Evolutionary conservation across 805 yeast genomes (phyloP).

Genomic region (Candida parachauliodes): DNA sequence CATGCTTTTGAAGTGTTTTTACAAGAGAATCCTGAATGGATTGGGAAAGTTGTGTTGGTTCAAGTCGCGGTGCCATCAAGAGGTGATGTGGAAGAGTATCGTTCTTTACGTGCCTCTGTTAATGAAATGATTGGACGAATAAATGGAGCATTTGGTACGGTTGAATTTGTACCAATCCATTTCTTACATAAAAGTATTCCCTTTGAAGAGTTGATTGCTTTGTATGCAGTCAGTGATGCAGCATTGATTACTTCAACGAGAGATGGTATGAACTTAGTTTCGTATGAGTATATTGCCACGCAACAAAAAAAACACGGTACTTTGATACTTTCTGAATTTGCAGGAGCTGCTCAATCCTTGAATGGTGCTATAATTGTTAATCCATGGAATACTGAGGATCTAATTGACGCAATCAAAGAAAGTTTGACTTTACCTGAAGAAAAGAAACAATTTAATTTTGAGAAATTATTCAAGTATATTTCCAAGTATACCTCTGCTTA

Average conservation of each 20-base stretch:
- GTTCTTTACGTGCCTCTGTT: conserved; percentile 85
- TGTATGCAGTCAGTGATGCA: conserved; percentile 82
- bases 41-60: conserved; percentile 91
- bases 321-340: conserved; percentile 86
- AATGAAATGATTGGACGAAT: conserved; percentile 96
- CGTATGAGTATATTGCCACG: conserved; percentile 95
- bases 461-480: conserved; percentile 80
- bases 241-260: conserved; percentile 92
- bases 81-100: conserved; percentile 98
- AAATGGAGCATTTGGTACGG: conserved; percentile 93
- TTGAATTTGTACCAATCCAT: conserved; percentile 96
- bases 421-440: conserved; percentile 83
- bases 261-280: conserved; percentile 97
- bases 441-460: conserved; percentile 73
- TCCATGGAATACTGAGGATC: conserved; percentile 98
- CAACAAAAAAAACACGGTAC: conserved; percentile 85
- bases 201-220: conserved; percentile 85
- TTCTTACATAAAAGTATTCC: conserved; percentile 90
- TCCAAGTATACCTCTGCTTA: conserved; percentile 90
- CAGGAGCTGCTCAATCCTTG: conserved; percentile 98
- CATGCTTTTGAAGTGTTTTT: conserved; percentile 94
- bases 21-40: conserved; percentile 95
- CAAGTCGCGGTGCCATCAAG: conserved; percentile 98
- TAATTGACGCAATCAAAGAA: conserved; percentile 81
- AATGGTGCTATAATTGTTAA: conserved; percentile 93